phyloP scores from a whole-genome alignment of 768 basidiomycete species.

The Gelatoporia subvermispora region DNA sequence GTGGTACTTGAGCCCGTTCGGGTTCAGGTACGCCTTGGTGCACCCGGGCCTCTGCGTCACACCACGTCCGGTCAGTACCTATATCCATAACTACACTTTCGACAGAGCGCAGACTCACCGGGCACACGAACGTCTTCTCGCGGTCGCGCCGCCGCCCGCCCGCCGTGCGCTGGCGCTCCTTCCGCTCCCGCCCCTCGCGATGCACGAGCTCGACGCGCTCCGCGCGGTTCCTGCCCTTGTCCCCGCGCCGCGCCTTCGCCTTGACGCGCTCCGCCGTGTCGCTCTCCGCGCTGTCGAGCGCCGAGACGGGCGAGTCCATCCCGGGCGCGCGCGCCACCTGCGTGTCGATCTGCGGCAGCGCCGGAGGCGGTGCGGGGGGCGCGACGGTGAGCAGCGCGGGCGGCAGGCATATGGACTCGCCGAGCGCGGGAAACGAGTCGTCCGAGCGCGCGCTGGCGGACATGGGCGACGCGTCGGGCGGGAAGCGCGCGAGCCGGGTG shows the following conservation, averaged over 20 bases:
- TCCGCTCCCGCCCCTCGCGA: conserved; percentile 4
- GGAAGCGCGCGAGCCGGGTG: conserved; percentile 6
- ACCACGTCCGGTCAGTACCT: neutral
- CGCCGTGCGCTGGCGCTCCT: conserved; percentile 3
- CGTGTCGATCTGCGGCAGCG: neutral
- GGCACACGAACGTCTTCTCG: conserved; percentile 46
- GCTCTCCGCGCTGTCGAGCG: neutral
- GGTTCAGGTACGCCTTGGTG: conserved; percentile 60
- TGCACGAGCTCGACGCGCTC: neutral
- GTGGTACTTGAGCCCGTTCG: conserved; percentile 66
- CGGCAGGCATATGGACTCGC: conserved; percentile 18
- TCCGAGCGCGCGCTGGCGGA: no score
- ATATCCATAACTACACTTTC: neutral
- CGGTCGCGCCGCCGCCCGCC: conserved; percentile 21
- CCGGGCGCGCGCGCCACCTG: neutral
- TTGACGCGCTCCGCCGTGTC: neutral
- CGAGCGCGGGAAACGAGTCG: no score
- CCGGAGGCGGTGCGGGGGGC: conserved; percentile 3
- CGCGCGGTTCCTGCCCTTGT: neutral
- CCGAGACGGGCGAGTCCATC: neutral
- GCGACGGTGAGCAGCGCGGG: conserved; percentile 19
- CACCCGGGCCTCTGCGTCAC: conserved; percentile 36
- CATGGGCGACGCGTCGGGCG: conserved; percentile 9
- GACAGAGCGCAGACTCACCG: conserved; percentile 28
- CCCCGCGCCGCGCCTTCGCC: neutral